phyloP scores from a whole-genome alignment of 2,329 filamentous ascomycete species.

The Xylaria polymorpha region DNA sequence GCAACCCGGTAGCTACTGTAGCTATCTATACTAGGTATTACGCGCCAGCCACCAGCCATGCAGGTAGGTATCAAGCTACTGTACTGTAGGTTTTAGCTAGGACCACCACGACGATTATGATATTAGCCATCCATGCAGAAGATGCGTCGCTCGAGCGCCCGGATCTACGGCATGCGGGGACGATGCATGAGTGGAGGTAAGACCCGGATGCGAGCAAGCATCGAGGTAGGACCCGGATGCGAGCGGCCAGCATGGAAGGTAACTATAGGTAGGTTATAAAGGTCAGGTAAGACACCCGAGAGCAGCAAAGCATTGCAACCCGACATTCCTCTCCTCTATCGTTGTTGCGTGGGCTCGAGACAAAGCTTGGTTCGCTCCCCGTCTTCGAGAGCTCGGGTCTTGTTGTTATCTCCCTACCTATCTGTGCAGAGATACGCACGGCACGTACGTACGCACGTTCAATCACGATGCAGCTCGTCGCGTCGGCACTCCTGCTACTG shows the following conservation, averaged over 20 bases:
- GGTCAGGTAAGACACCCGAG: conserved; percentile 7
- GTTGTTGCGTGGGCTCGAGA: conserved; percentile 6
- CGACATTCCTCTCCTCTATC: not conserved
- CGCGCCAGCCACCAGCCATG: not conserved
- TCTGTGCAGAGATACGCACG: not conserved
- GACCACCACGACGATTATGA: too few relatives aligned
- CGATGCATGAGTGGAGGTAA: conserved; percentile 15
- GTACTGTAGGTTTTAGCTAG: too few relatives aligned
- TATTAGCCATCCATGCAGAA: not conserved
- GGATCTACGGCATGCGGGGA: conserved; percentile 7
- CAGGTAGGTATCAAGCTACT: too few relatives aligned
- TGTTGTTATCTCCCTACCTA: not conserved
- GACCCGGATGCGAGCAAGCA: conserved; percentile 17
- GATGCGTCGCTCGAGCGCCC: not conserved
- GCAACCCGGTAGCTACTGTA: conserved; percentile 5
- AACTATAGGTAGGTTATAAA: conserved; percentile 15
- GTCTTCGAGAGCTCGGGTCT: not conserved
- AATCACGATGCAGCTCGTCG: conserved; percentile 30
- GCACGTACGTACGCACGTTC: not conserved
- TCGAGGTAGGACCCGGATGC: conserved; percentile 16
- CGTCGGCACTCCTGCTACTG: conserved; percentile 39
- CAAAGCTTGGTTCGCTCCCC: not conserved
- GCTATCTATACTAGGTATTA: not conserved
- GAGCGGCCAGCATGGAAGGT: not conserved
- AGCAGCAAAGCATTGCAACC: not conserved